A percentile compares a stretch with the other conserved stretches of the same genome.
These are phyloP conservation scores for Xylaria sp. DNA, from an alignment of 2,329 filamentous ascomycete genomes.

Conservation along the genomic window DNA sequence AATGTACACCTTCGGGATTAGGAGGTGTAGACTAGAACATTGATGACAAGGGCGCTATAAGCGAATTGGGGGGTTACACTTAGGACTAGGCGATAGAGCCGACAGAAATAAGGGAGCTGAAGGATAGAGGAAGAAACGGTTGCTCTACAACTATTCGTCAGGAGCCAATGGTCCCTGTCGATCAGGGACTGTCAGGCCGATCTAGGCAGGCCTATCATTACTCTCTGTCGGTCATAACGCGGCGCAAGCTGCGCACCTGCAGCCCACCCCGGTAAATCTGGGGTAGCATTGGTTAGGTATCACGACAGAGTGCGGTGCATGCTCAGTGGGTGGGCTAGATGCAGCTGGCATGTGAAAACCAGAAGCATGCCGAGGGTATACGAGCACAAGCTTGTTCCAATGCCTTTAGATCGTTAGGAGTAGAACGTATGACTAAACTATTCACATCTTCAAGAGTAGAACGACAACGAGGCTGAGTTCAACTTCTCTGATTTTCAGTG, in stretches of 20 bases:
- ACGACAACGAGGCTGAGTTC: no score
- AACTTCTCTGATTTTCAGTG: neutral
- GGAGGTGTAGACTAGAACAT: neutral
- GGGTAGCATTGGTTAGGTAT: constrained; percentile 9
- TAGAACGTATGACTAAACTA: neutral
- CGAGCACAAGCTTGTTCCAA: no score
- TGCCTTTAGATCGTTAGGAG: no score
- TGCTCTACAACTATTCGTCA: neutral
- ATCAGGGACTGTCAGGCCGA: neutral
- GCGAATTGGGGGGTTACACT: neutral
- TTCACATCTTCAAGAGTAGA: neutral
- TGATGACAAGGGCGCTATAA: no score
- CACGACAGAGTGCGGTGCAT: neutral
- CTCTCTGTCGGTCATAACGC: neutral
- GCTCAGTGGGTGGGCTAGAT: neutral
- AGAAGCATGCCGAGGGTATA: neutral
- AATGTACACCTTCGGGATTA: no score
- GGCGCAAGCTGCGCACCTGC: neutral
- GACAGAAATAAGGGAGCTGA: neutral
- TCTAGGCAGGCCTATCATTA: constrained; percentile 10
- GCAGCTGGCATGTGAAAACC: constrained; percentile 7
- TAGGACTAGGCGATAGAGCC: neutral
- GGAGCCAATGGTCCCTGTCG: constrained; percentile 4
- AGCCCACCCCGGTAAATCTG: neutral
- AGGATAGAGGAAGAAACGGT: neutral